Base-by-base conservation (phyloP, 768 basidiomycete genomes). In the Lactarius sanguifluus region DNA sequence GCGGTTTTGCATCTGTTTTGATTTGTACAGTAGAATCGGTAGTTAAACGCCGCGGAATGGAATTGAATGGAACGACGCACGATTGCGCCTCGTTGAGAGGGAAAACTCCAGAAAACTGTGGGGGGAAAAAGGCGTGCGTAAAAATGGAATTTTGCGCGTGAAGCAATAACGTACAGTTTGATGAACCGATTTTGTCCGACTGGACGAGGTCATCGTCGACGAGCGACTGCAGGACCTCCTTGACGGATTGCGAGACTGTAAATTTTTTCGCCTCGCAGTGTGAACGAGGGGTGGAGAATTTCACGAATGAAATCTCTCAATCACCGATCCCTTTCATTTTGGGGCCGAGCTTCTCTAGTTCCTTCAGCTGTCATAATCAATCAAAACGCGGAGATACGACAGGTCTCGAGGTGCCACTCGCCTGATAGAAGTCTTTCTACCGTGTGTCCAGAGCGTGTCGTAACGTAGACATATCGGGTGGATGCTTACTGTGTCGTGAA, bases 31-130 rank as follows among this genome's bases (percentile, higher is more conserved):
- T 5, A 38, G 38, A 40, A 40, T 40, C 38, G 38, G 38, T 40
- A 12, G n/a, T n/a, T 23, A 47, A 30, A 20, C n/a, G n/a, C 45
- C 45, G 45, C 50, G 43, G 47, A 9, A 54, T 62, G 40, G 23
- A 38, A 36, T 9, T 12, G 15, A 34, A 34, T 10, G 13, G n/a
- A 25, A 66, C 76, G 28, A 58, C 61, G 56, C 66, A 94, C 94
- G 72, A 87, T 81, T 9, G 89, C 85, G 5, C 94, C 94, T 56
- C 86, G 85, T 65, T 95, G 92, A 1, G 92, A 94, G 18, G 94
- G 94, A 75, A 97, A 96, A 72, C 92, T 92, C 95, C 95, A 97
- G 76, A 92, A 96, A 77, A 96, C 94, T 96, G 56, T 61, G 64
- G 52, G 64, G 43, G 4, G 1, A 70, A 71, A 71, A n/a, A n/a